Evolutionary conservation across 495 filamentous ascomycete genomes (phyloP).

Genomic region (Darksidea phi): DNA sequence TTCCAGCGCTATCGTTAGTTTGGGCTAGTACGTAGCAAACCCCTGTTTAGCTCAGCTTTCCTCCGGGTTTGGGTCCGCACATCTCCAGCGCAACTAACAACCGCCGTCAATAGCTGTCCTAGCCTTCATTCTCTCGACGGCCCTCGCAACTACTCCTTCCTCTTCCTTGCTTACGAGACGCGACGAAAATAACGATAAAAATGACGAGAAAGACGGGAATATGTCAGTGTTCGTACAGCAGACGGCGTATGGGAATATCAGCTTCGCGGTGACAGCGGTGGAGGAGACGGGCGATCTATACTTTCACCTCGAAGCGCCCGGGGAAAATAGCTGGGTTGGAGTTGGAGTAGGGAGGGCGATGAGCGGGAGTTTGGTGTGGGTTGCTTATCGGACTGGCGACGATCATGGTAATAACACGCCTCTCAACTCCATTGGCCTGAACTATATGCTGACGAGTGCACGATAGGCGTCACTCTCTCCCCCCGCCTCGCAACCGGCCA

Average conservation of each 20-base stretch:
- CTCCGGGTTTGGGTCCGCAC: too few species aligned
- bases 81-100: too few species aligned
- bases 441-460: neutral
- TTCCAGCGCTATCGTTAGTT: too few species aligned
- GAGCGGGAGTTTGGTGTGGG: slow-evolving; percentile 53
- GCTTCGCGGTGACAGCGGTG: slow-evolving; percentile 50
- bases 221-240: slow-evolving; percentile 19
- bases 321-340: slow-evolving; percentile 47
- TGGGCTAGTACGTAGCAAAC: too few species aligned
- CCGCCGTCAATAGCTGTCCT: too few species aligned
- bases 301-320: slow-evolving; percentile 51
- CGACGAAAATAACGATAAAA: neutral
- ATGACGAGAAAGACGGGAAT: neutral
- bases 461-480: slow-evolving; percentile 50
- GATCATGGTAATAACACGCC: slow-evolving; percentile 39
- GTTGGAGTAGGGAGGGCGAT: slow-evolving; percentile 56
- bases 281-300: slow-evolving; percentile 47
- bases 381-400: slow-evolving; percentile 49
- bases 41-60: too few species aligned
- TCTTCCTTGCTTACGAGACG: neutral
- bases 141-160: too few species aligned
- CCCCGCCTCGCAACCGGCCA: slow-evolving; percentile 49
- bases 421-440: neutral
- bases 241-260: slow-evolving; percentile 41
- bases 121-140: too few species aligned